Evolutionary conservation across 2,329 filamentous ascomycete species (phyloP), one percentile per base, ranked within the genome.

Genomic region (Kalmusia sp.): DNA sequence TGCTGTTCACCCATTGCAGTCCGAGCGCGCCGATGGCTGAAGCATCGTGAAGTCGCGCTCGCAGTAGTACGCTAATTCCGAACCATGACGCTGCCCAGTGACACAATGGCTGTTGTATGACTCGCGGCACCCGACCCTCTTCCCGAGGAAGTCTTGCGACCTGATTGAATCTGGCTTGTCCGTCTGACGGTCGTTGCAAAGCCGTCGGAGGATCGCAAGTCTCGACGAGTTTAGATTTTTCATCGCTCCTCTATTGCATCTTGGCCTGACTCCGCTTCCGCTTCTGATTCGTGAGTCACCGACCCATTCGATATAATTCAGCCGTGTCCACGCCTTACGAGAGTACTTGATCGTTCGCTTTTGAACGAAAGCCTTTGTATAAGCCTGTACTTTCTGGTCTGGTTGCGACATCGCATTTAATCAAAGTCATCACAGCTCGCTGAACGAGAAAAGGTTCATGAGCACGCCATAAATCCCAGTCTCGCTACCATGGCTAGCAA

Each of bases 11-110:
- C 44, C 38, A 38, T 54, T 37, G 44, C 31, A 28, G 40, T 25
- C 30, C 14, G 21, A 11, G 34, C 11, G 46, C 15, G 40, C 27
- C 31, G 34, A 24, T 30, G 15, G 28, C 46, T 24, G 41, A 37
- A 55, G 35, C 48, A 54, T 55, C 38, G 49, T 51, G 51, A 51
- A 25, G 17, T 4, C 4, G 51, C 11, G 22, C 31, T n/a, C 33
- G 44, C 11, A 31, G 47, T 49, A 40, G 47, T 27, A 21, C 43
- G 22, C 37, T 43, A 21, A 47, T 54, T 59, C 40, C 55, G 62
- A 52, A 43, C 31, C 46, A 43, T 52, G 61, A 61, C 65, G 55
- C 57, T 51, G 58, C 62, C 61, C 65, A 55, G 59, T 49, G 59
- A 59, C 40, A 51, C 61, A 50, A 62, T 45, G 54, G n/a, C 31